Evolutionary conservation across 805 yeast species (phyloP).

Genomic region (Kuraishia piskuri): DNA sequence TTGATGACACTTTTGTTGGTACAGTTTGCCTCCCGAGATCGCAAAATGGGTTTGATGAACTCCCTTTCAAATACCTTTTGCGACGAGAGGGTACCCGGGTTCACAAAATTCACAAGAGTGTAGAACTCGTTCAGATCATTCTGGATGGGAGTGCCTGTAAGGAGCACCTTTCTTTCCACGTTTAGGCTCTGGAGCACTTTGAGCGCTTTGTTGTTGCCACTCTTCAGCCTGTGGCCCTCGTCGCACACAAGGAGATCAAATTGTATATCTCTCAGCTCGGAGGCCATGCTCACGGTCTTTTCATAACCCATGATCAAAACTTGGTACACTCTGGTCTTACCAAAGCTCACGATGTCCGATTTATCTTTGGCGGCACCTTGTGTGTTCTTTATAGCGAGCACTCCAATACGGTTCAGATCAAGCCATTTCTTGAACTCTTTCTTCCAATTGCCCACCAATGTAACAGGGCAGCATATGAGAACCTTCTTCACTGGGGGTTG

Average conservation of each 20-base stretch:
- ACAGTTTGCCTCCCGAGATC: slow-evolving; percentile 61
- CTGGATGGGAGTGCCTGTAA: slow-evolving; percentile 92
- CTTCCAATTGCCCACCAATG: slow-evolving; percentile 82
- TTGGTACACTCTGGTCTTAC: slow-evolving; percentile 65
- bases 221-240: slow-evolving; percentile 90
- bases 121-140: slow-evolving; percentile 82
- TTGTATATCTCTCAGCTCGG: slow-evolving; percentile 32
- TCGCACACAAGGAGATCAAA: slow-evolving; percentile 81
- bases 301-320: slow-evolving; percentile 87
- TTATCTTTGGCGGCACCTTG: slow-evolving; percentile 45
- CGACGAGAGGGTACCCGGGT: slow-evolving; percentile 74
- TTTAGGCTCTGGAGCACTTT: slow-evolving; percentile 50
- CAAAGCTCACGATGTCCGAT: slow-evolving; percentile 49
- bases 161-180: slow-evolving; percentile 47
- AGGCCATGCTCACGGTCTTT: slow-evolving; percentile 47
- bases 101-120: slow-evolving; percentile 72
- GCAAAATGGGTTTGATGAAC: slow-evolving; percentile 61
- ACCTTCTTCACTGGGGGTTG: slow-evolving; percentile 43
- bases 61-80: slow-evolving; percentile 48
- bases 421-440: slow-evolving; percentile 88
- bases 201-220: slow-evolving; percentile 60
- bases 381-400: slow-evolving; percentile 48
- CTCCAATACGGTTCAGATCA: slow-evolving; percentile 51
- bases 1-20: slow-evolving; percentile 36
- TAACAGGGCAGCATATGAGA: slow-evolving; percentile 85